Evolutionary conservation across 2,329 filamentous ascomycete species (phyloP), one percentile per base, ranked within the genome.

Genomic region (Aspergillus fischeri): DNA sequence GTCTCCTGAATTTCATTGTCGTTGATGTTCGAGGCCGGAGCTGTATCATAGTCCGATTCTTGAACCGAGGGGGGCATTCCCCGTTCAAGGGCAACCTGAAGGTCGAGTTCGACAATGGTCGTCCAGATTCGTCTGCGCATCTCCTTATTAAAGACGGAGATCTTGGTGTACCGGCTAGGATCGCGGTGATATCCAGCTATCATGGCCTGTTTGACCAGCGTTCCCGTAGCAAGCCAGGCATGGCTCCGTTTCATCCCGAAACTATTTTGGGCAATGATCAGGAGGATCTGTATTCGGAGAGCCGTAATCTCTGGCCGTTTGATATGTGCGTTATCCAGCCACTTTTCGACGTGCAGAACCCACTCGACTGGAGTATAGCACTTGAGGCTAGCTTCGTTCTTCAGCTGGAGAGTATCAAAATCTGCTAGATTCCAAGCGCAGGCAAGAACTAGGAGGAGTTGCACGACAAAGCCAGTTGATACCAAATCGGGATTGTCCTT

Each of bases 301-400:
- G 79, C 75, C 2, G 67, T 70, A 1, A 82, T 71, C 2, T 79
- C 80, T 3, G 81, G 75, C 17, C 82, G 79, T 65, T 84, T 85
- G 47, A 80, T 77, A 49, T 77, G 85, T 0, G 92, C 90, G 68
- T 93, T 89, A 67, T 95, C 90, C 44, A 97, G 80, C 59, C 97
- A 88, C 2, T 87, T 86, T 71, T 97, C 93, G 2, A 92, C 91
- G 86, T 97, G 95, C 51, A 88, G 84, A 57, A 97, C 90, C 71
- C 92, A 97, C 65, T 90, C 88, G 25, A 73, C 54, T 1, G 71
- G 73, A 1, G 70, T 72, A 53, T 68, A 71, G 52, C 67, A 70
- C 49, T 62, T 65, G 42, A 73, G 60, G 14, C 60, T 60, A 4
- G 56, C 60, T 3, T 66, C 56, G 44, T 66, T 71, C 47, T 71